Conservation (phyloP, 306 rosid species). For the Malus asiatica region DNA sequence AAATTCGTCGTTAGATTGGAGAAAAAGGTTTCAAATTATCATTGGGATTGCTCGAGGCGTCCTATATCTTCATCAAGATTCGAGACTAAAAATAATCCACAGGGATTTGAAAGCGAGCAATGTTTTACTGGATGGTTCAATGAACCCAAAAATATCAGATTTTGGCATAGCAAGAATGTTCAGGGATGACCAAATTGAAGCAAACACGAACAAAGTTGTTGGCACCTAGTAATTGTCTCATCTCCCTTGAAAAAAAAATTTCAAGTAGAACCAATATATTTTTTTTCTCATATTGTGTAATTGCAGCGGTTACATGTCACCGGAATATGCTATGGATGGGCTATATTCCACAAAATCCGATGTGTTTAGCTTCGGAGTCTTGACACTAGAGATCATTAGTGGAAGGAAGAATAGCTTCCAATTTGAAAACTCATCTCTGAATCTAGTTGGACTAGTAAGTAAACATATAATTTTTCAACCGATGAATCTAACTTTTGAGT, state of each 20-base stretch:
- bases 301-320: slow-evolving; percentile 33
- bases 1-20: slow-evolving; percentile 41
- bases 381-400: slow-evolving; percentile 22
- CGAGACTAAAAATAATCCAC: slow-evolving; percentile 55
- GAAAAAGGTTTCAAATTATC: slow-evolving; percentile 39
- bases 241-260: background rate
- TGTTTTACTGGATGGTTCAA: slow-evolving; percentile 41
- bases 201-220: slow-evolving; percentile 49
- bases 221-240: slow-evolving; percentile 54
- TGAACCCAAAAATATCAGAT: slow-evolving; percentile 66
- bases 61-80: slow-evolving; percentile 68
- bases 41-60: slow-evolving; percentile 53
- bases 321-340: slow-evolving; percentile 32
- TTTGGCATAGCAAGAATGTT: slow-evolving; percentile 79
- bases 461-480: background rate
- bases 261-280: background rate
- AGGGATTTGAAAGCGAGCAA: slow-evolving; percentile 66
- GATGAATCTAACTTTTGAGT: background rate
- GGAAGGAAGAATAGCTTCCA: slow-evolving; percentile 23
- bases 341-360: slow-evolving; percentile 27
- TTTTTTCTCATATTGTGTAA: background rate
- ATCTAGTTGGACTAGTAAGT: slow-evolving; percentile 31
- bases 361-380: slow-evolving; percentile 26
- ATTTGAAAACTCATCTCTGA: slow-evolving; percentile 15
- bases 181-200: slow-evolving; percentile 52